Evolutionary conservation across 2,329 filamentous ascomycete species (phyloP), one percentile per base, ranked within the genome.

Genomic region (Trichoderma asperellum): DNA sequence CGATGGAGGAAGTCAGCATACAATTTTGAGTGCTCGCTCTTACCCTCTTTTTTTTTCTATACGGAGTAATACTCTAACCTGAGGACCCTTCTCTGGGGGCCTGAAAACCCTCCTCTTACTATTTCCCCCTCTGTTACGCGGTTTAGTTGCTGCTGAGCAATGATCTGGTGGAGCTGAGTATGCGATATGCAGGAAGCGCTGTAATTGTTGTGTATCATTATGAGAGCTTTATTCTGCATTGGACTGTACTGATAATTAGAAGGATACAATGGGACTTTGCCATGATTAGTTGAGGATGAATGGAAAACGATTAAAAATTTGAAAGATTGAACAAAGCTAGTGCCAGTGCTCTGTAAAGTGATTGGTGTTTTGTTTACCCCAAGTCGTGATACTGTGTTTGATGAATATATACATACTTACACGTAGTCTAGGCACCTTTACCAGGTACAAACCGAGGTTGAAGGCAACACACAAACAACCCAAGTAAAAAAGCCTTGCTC

Each of bases 131-230:
- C 3, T 3, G 24, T 35, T 4, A 5, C 16, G 27, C 32, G 55
- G 32, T 32, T 29, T 65, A 34, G 35, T 32, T 53, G 62, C 35
- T 43, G 52, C 52, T 65, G 62, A 21, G 62, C 52, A 57, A 37
- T 34, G 34, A 57, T 59, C 6, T 34, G 56, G 55, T 21, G 43
- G 49, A 8, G 55, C 55, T 37, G 29, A 55, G 29, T 49, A 47
- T 35, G 56, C 18, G 32, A 43, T 43, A n/a, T 57, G 61, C 27
- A 55, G 40, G 35, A 62, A 60, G 55, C 29, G 61, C 59, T 67
- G 64, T 67, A 52, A 56, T 60, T 66, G 55, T 58, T 60, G 40
- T 69, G 68, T 69, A 69, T 65, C 55, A 65, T 64, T 69, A 63
- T 65, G 57, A 49, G 62, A 65, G 68, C 68, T 69, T 63, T 55